These are phyloP conservation scores for Flaveria robusta DNA, from an alignment of 129 eudicot genomes.

Conservation along the genomic window DNA sequence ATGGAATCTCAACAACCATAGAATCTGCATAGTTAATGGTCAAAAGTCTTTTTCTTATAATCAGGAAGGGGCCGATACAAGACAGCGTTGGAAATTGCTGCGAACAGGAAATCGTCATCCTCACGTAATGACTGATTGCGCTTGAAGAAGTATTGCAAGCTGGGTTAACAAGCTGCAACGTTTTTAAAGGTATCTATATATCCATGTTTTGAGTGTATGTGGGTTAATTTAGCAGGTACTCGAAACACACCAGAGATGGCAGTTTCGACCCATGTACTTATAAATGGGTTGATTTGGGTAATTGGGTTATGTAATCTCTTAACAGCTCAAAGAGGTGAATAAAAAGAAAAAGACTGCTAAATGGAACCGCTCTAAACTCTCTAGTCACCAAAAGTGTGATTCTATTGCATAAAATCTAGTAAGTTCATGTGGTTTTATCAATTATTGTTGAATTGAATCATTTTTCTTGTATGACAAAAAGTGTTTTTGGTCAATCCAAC, in stretches of 20 bases:
- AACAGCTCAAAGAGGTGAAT: neutral
- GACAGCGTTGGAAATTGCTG: slow-evolving; percentile 22
- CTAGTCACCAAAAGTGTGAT: neutral
- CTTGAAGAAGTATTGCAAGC: slow-evolving; percentile 25
- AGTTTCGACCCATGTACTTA: neutral
- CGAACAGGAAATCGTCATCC: neutral
- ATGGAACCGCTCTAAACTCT: neutral
- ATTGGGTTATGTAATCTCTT: neutral
- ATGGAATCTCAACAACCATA: slow-evolving; percentile 24
- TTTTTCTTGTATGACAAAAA: neutral
- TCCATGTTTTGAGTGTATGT: neutral
- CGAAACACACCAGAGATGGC: neutral
- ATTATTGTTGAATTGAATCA: neutral
- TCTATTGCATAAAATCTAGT: neutral
- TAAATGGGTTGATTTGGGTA: neutral
- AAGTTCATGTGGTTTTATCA: neutral
- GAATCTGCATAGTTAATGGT: slow-evolving; percentile 18
- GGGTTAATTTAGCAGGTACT: neutral
- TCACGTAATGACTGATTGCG: slow-evolving; percentile 15
- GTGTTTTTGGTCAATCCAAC: neutral
- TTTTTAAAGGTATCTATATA: slow-evolving; percentile 29
- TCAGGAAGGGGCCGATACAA: slow-evolving; percentile 16
- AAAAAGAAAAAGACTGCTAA: neutral
- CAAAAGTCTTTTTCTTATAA: slow-evolving; percentile 9
- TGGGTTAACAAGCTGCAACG: slow-evolving; percentile 23